These are phyloP conservation scores for Paramyrothecium sp. DNA, from an alignment of 2,329 filamentous ascomycete species.

Conservation along the genomic window DNA sequence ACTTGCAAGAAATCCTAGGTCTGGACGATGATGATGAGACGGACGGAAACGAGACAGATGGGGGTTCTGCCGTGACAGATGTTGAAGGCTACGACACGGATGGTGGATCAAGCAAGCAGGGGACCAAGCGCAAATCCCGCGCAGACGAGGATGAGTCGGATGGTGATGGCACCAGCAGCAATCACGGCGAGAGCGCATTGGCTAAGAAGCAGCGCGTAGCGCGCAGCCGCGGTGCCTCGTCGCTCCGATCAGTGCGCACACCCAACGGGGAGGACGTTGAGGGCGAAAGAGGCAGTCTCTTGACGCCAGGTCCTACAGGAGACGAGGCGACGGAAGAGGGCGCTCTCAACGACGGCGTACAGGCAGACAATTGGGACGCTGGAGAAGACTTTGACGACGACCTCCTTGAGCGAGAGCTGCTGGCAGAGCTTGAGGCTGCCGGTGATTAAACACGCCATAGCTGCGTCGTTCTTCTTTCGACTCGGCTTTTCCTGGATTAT, in stretches of 20 bases:
- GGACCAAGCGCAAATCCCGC: conserved; percentile 30
- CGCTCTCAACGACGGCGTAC: conserved; percentile 21
- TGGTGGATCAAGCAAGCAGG: conserved; percentile 16
- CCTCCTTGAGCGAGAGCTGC: conserved; percentile 62
- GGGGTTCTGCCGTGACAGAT: conserved; percentile 18
- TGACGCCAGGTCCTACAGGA: conserved; percentile 36
- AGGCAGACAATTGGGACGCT: conserved; percentile 22
- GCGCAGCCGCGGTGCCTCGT: conserved; percentile 41
- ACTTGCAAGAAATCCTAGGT: conserved; percentile 72
- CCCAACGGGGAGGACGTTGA: conserved; percentile 32
- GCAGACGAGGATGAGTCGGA: conserved; percentile 29
- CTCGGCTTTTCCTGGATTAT: not conserved
- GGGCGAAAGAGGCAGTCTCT: conserved; percentile 34
- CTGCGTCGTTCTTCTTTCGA: not conserved
- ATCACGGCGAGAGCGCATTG: conserved; percentile 34
- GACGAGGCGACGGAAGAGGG: conserved; percentile 26
- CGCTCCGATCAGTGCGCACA: conserved; percentile 44
- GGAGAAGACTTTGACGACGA: conserved; percentile 48
- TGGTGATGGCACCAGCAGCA: conserved; percentile 24
- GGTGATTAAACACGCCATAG: conserved; percentile 18
- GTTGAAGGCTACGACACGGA: conserved; percentile 26
- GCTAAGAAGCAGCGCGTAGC: conserved; percentile 52
- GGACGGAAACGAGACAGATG: conserved; percentile 30
- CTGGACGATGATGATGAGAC: conserved; percentile 51
- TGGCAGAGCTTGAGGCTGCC: conserved; percentile 54